Conservation (phyloP, 2,329 filamentous ascomycete genomes). For the Tolypocladium nubicola region DNA sequence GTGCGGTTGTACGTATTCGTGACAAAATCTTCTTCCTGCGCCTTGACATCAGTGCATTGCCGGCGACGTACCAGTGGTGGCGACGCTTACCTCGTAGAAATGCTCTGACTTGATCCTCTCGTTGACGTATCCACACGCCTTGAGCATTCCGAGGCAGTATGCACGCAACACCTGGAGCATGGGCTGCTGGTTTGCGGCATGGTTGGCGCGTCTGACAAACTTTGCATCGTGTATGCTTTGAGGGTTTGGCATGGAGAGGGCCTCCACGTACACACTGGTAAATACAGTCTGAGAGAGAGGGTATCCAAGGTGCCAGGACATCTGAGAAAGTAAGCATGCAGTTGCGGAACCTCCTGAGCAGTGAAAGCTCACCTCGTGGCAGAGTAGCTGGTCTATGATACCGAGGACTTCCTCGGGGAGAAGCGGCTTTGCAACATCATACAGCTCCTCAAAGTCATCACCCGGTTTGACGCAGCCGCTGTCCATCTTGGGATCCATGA, state of each 20-base stretch:
- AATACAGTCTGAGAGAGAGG: slow-evolving; percentile 90
- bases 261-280: slow-evolving; percentile 84
- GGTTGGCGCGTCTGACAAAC: slow-evolving; percentile 36
- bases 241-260: slow-evolving; percentile 62
- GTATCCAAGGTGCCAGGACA: slow-evolving; percentile 96
- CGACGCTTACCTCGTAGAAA: slow-evolving; percentile 64
- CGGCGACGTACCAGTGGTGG: background rate
- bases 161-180: slow-evolving; percentile 62
- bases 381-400: slow-evolving; percentile 87
- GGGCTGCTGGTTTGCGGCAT: slow-evolving; percentile 23
- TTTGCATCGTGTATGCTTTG: slow-evolving; percentile 52
- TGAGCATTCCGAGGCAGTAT: slow-evolving; percentile 78
- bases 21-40: slow-evolving; percentile 88
- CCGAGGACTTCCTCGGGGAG: slow-evolving; percentile 75
- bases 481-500: slow-evolving; percentile 99
- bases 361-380: slow-evolving; percentile 57
- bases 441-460: slow-evolving; percentile 75
- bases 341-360: background rate
- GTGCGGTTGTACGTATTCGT: slow-evolving; percentile 80
- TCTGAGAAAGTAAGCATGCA: slow-evolving; percentile 36
- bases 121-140: slow-evolving; percentile 72
- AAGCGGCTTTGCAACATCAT: slow-evolving; percentile 59
- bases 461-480: slow-evolving; percentile 72
- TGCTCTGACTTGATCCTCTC: slow-evolving; percentile 70
- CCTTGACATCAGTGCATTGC: background rate